Conservation (phyloP, 2,329 filamentous ascomycete species). For the Mycocentrospora acerina region DNA sequence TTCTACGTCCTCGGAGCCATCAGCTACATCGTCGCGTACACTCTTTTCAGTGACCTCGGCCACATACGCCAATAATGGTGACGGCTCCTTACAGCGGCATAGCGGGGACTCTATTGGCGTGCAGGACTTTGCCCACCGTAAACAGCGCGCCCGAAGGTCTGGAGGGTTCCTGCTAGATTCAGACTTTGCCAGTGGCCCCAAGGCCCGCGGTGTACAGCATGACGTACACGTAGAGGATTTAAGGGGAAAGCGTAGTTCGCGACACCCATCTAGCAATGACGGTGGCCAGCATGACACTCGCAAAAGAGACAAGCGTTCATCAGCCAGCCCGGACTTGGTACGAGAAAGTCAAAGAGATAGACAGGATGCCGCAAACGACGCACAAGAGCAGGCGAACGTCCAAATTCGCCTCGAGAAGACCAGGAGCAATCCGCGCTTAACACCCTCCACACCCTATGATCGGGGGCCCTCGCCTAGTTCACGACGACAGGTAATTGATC, state of each 20-base stretch:
- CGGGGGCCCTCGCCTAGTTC: slow-evolving; percentile 9
- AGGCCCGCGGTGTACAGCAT: slow-evolving; percentile 29
- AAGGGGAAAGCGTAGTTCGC: slow-evolving; percentile 43
- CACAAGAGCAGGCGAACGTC: slow-evolving; percentile 5
- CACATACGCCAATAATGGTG: slow-evolving; percentile 25
- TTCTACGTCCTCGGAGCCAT: slow-evolving; percentile 37
- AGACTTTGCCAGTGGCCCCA: slow-evolving; percentile 32
- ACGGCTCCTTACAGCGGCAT: slow-evolving; percentile 30
- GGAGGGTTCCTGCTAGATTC: slow-evolving; percentile 52
- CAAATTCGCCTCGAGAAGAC: slow-evolving; percentile 23
- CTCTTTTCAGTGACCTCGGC: slow-evolving; percentile 31
- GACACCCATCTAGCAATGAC: slow-evolving; percentile 34
- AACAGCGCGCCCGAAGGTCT: slow-evolving; percentile 33
- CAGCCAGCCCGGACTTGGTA: slow-evolving; percentile 22
- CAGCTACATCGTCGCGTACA: slow-evolving; percentile 34
- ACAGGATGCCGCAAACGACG: slow-evolving; percentile 5
- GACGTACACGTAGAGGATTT: slow-evolving; percentile 29
- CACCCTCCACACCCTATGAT: slow-evolving; percentile 6
- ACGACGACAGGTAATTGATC: slow-evolving; percentile 66
- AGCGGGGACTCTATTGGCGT: slow-evolving; percentile 27
- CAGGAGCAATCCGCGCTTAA: slow-evolving; percentile 12
- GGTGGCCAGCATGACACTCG: slow-evolving; percentile 39
- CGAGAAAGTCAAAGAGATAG: slow-evolving; percentile 17
- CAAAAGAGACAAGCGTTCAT: slow-evolving; percentile 13
- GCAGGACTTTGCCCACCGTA: slow-evolving; percentile 35